phyloP scores from a whole-genome alignment of 441 rosid species.

The Brassica hybrid region DNA sequence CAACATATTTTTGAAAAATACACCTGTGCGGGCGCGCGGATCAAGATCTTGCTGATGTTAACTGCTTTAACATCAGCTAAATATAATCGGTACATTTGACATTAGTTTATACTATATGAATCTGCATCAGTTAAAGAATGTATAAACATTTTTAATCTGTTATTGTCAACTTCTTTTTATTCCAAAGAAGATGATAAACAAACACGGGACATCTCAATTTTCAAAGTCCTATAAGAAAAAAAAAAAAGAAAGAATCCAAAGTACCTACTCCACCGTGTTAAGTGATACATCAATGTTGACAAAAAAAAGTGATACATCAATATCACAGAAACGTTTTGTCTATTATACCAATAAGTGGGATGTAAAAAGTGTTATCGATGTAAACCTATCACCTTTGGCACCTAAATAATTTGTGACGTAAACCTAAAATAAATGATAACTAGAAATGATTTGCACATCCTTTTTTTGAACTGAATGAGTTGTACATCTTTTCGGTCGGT shows the following conservation, averaged over 20 bases:
- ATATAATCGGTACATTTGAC: background rate
- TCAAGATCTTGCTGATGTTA: too few relatives aligned
- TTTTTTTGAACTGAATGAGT: background rate
- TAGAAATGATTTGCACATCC: background rate
- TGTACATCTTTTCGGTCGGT: constrained; percentile 2
- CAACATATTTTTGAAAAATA: too few relatives aligned
- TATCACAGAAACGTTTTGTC: constrained; percentile 10
- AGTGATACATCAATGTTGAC: constrained; percentile 13
- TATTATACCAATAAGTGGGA: background rate
- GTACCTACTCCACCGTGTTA: constrained; percentile 33
- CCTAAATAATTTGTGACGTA: constrained; percentile 15
- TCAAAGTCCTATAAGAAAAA: background rate
- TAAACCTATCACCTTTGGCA: constrained; percentile 21
- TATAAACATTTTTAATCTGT: background rate
- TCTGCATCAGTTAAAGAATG: background rate
- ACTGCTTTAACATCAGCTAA: background rate
- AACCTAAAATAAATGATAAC: background rate
- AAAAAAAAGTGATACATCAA: background rate
- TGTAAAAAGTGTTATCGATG: constrained; percentile 18
- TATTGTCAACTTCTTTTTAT: background rate
- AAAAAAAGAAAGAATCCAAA: background rate
- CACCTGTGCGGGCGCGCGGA: too few relatives aligned
- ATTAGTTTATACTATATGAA: background rate
- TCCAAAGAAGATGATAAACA: background rate
- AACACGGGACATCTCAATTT: background rate